Percentiles rank a stretch among this genome's conserved stretches.
Evolutionary conservation across 192 early-diverging fungal genomes (phyloP).

Genomic region (Umbelopsis vinacea): DNA sequence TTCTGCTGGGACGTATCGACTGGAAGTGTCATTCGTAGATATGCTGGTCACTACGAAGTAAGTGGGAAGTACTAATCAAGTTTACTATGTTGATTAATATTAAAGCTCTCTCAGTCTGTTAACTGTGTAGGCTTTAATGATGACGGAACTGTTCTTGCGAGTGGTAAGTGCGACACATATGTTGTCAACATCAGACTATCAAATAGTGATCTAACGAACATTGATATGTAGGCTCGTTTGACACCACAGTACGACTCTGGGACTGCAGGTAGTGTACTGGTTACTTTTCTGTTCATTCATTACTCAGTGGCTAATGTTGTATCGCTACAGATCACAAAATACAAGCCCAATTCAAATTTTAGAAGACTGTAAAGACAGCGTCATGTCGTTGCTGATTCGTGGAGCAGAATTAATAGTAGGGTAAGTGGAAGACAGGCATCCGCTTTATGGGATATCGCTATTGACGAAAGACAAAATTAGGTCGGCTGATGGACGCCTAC

Average conservation of each 20-base stretch:
- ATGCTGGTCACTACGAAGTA: conserved; percentile 79
- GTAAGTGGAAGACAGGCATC: conserved; percentile 35
- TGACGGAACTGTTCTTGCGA: conserved; percentile 76
- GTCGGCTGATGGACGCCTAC: conserved; percentile 83
- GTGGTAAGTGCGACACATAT: conserved; percentile 57
- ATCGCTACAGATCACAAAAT: conserved; percentile 48
- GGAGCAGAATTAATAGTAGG: conserved; percentile 77
- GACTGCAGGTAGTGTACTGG: conserved; percentile 49
- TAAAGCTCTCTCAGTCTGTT: conserved; percentile 54
- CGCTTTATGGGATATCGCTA: not conserved
- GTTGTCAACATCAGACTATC: not conserved
- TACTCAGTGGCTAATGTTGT: too few relatives aligned
- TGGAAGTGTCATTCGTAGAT: conserved; percentile 72
- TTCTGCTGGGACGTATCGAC: conserved; percentile 88
- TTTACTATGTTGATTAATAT: not conserved
- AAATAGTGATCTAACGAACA: too few relatives aligned
- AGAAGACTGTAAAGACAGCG: conserved; percentile 84
- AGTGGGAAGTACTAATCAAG: not conserved
- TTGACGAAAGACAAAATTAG: conserved; percentile 20
- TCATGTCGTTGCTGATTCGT: conserved; percentile 75
- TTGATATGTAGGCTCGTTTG: conserved; percentile 52
- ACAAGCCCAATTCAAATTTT: conserved; percentile 81
- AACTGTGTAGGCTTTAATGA: conserved; percentile 84
- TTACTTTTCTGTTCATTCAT: too few relatives aligned
- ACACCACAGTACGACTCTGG: conserved; percentile 80